Evolutionary conservation across 2,329 filamentous ascomycete genomes (phyloP).

Genomic region (Rutstroemia sp.): DNA sequence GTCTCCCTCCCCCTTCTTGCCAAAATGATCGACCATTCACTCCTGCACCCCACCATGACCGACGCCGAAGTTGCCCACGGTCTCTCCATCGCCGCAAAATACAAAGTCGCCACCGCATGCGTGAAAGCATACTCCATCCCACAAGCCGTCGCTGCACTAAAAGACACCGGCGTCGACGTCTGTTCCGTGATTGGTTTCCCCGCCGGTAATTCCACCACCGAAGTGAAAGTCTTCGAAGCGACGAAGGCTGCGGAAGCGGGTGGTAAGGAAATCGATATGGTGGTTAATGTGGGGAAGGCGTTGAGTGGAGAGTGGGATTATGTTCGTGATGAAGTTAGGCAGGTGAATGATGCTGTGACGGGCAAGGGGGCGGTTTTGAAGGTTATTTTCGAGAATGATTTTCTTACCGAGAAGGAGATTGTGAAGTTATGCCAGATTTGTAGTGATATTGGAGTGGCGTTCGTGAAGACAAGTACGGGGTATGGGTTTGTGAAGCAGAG

Average conservation of each 20-base stretch:
- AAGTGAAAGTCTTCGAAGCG: constrained; percentile 48
- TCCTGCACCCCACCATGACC: constrained; percentile 55
- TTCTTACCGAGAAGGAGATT: constrained; percentile 42
- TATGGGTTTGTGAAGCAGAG: constrained; percentile 52
- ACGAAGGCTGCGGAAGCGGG: constrained; percentile 39
- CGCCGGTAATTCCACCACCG: constrained; percentile 47
- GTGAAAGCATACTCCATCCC: constrained; percentile 50
- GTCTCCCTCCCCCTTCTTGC: constrained; percentile 42
- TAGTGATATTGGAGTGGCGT: constrained; percentile 42
- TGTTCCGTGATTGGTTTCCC: constrained; percentile 57
- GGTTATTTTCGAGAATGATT: constrained; percentile 58
- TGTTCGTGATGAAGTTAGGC: constrained; percentile 43
- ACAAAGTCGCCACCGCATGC: constrained; percentile 48
- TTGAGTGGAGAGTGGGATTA: constrained; percentile 50
- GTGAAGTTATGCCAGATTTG: constrained; percentile 47
- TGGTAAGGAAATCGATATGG: constrained; percentile 51
- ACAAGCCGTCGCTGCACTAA: constrained; percentile 39
- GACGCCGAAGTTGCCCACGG: constrained; percentile 45
- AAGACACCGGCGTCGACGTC: constrained; percentile 40
- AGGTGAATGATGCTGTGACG: constrained; percentile 41
- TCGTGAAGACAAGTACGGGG: constrained; percentile 54
- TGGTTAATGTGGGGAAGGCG: constrained; percentile 53
- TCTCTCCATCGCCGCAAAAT: constrained; percentile 39
- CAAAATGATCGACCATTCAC: constrained; percentile 53
- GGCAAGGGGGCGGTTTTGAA: constrained; percentile 43